Percentiles rank a stretch among this genome's conserved stretches.
Conservation (phyloP, 768 basidiomycete genomes). For the Leucosporidium yakuticum region DNA sequence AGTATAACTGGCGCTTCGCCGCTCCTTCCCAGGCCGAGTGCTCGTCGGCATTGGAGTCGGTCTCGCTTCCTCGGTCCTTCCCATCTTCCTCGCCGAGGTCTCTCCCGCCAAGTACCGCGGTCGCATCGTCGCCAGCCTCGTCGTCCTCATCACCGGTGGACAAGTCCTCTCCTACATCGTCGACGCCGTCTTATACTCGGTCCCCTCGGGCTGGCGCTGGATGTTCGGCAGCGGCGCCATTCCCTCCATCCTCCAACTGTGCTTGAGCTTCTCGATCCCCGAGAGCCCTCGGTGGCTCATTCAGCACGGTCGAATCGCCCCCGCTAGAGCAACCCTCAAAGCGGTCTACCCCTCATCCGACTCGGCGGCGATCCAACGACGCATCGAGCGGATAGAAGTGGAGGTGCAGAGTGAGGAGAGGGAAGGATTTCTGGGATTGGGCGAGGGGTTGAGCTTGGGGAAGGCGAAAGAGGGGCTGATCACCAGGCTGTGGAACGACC, state of each 20-base stretch:
- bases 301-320: background rate
- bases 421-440: no score
- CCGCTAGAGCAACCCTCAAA: constrained; percentile 7
- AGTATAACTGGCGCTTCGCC: background rate
- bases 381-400: constrained; percentile 9
- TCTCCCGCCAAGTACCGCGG: constrained; percentile 21
- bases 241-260: constrained; percentile 23
- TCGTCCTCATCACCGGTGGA: constrained; percentile 28
- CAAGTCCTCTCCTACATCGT: constrained; percentile 33
- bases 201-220: constrained; percentile 23
- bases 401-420: background rate
- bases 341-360: constrained; percentile 1
- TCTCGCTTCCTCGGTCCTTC: constrained; percentile 17
- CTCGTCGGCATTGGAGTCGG: constrained; percentile 29
- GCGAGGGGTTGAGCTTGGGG: background rate
- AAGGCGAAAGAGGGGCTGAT: background rate
- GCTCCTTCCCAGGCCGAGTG: constrained; percentile 6
- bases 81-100: constrained; percentile 33
- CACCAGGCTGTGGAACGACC: constrained; percentile 12
- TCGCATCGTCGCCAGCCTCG: constrained; percentile 22
- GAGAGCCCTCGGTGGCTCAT: constrained; percentile 25
- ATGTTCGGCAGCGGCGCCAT: constrained; percentile 24
- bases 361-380: constrained; percentile 6
- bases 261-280: constrained; percentile 19
- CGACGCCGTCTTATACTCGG: constrained; percentile 12